Percentiles rank a stretch among this genome's conserved stretches.
Conservation (phyloP, 345 rosid species). For the Tarenaya hassleriana region DNA sequence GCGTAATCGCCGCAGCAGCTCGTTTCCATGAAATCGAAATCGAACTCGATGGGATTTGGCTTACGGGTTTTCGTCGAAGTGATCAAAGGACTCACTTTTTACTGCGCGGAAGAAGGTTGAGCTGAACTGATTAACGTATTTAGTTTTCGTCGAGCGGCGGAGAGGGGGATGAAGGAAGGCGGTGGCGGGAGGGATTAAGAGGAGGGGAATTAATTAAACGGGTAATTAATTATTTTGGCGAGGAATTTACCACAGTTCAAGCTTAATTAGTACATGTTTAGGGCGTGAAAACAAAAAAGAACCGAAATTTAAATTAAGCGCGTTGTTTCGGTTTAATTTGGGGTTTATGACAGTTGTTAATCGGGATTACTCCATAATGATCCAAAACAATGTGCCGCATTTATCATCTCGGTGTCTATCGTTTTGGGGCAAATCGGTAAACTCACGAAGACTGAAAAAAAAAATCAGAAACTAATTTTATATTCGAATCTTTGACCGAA, state of each 20-base stretch:
- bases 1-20: constrained; percentile 16
- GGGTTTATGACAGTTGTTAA: constrained; percentile 15
- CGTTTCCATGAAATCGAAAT: constrained; percentile 8
- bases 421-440: no score
- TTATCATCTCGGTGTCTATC: no score
- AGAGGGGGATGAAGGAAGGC: constrained; percentile 4
- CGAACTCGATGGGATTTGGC: not conserved
- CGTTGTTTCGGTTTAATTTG: constrained; percentile 19
- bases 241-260: not conserved
- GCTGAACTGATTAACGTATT: constrained; percentile 27
- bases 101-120: not conserved
- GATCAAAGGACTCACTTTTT: no score
- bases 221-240: constrained; percentile 15
- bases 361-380: not conserved
- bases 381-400: no score
- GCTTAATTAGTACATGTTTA: constrained; percentile 1
- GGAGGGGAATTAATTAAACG: not conserved
- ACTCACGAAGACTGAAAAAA: no score
- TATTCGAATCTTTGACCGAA: no score
- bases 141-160: constrained; percentile 26
- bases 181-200: constrained; percentile 29
- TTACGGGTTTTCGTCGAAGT: not conserved
- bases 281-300: constrained; percentile 2
- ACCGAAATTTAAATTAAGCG: constrained; percentile 19
- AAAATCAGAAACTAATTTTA: no score